Conservation (phyloP, 306 rosid genomes). For the Castanopsis chinensis region DNA sequence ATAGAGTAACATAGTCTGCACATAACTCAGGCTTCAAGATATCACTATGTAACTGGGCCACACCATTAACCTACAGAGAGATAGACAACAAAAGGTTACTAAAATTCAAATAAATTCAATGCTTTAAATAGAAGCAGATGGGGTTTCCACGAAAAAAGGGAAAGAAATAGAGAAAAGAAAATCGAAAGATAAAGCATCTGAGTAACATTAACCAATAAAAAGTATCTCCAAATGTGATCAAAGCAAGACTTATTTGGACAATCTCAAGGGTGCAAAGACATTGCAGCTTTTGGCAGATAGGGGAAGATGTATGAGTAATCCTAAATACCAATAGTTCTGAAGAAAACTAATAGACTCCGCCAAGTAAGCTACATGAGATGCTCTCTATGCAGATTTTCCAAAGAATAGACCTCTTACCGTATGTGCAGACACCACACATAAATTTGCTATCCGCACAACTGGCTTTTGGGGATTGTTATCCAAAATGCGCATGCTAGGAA, state of each 20-base stretch:
- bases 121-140: conserved; percentile 1
- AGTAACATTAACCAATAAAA: neutral
- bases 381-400: neutral
- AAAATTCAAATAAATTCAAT: conserved; percentile 10
- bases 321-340: neutral
- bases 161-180: neutral
- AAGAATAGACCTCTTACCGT: conserved; percentile 52
- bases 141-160: neutral
- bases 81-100: conserved; percentile 8
- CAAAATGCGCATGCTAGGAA: conserved; percentile 64
- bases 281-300: neutral
- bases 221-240: neutral
- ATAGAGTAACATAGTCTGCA: conserved; percentile 84
- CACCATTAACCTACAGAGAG: conserved; percentile 79
- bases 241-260: neutral
- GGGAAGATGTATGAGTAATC: neutral
- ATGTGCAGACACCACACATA: conserved; percentile 92
- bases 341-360: neutral
- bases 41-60: conserved; percentile 95
- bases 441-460: conserved; percentile 94
- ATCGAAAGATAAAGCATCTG: neutral
- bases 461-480: conserved; percentile 86
- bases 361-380: conserved; percentile 12
- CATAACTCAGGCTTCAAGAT: conserved; percentile 84
- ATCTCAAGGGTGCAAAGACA: conserved; percentile 2